Conservation (phyloP, 2,329 filamentous ascomycete genomes). For the Trichoderma arundinaceum region DNA sequence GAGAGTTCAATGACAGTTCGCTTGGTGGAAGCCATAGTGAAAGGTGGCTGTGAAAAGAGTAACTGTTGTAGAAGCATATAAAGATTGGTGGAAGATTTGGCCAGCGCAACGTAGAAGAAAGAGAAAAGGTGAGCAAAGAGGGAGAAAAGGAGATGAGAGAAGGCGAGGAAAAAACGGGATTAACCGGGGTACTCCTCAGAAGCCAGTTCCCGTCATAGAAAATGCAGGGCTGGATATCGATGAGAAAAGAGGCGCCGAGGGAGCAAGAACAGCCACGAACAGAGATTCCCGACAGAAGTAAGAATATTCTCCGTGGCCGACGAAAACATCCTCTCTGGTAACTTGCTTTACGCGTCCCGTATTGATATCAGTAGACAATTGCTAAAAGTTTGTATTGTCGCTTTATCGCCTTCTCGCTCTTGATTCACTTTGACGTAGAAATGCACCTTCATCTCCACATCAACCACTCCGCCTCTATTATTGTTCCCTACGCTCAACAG, state of each 20-base stretch:
- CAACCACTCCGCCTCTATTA: neutral
- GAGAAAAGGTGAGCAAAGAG: neutral
- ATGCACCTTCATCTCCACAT: neutral
- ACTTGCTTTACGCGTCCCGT: neutral
- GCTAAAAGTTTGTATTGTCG: neutral
- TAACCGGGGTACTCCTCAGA: too few species aligned
- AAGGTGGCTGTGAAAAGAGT: neutral
- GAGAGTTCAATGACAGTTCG: constrained; percentile 25
- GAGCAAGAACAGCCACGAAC: neutral
- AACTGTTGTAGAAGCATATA: neutral
- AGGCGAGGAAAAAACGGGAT: neutral
- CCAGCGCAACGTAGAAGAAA: neutral
- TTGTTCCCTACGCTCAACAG: neutral
- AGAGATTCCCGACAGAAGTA: too few species aligned
- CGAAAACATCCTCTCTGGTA: neutral
- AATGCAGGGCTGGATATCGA: too few species aligned
- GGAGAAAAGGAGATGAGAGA: neutral
- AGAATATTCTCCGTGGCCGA: too few species aligned
- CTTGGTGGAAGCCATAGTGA: constrained; percentile 9
- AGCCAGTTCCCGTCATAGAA: too few species aligned
- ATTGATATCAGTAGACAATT: neutral
- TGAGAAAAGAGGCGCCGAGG: too few species aligned
- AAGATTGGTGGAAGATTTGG: neutral
- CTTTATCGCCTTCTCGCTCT: neutral
- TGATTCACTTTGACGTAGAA: neutral